These are phyloP conservation scores for Parascedosporium putredinis DNA, from an alignment of 2,329 filamentous ascomycete genomes.

Conservation along the genomic window DNA sequence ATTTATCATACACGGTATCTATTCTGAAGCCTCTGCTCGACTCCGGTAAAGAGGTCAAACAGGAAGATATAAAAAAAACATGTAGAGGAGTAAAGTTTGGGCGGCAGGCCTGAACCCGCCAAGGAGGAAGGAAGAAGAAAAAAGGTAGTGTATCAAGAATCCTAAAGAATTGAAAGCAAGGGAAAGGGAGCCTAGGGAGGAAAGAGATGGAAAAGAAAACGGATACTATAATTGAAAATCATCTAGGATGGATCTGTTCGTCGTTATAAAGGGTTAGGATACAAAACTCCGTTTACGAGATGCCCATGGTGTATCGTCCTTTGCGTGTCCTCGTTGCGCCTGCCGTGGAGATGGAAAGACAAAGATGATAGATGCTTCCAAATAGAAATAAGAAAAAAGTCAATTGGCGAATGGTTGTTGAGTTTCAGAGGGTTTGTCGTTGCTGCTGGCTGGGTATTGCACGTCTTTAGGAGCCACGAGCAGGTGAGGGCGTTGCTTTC, in stretches of 20 bases:
- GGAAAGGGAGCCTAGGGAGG: neutral
- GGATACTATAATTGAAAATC: too few relatives aligned
- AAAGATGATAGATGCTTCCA: neutral
- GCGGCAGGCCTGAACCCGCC: too few relatives aligned
- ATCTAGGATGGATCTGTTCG: too few relatives aligned
- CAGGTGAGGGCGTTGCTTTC: too few relatives aligned
- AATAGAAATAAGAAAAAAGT: neutral
- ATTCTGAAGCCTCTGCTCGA: neutral
- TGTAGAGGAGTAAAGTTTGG: too few relatives aligned
- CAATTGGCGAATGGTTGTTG: neutral
- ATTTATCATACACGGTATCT: neutral
- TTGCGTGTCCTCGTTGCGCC: neutral
- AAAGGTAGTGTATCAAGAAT: neutral
- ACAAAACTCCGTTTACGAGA: conserved; percentile 1
- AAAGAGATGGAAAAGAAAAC: neutral
- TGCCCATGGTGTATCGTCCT: conserved; percentile 1
- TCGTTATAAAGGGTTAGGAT: neutral
- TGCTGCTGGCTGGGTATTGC: neutral
- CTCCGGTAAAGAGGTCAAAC: neutral
- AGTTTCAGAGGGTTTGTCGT: neutral
- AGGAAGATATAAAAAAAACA: neutral
- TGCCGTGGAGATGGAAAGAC: neutral
- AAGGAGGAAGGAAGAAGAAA: neutral
- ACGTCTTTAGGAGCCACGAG: neutral
- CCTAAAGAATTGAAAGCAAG: neutral